Base-by-base conservation (phyloP, 176 grass and related monocot species). In the Triticum turgidum region DNA sequence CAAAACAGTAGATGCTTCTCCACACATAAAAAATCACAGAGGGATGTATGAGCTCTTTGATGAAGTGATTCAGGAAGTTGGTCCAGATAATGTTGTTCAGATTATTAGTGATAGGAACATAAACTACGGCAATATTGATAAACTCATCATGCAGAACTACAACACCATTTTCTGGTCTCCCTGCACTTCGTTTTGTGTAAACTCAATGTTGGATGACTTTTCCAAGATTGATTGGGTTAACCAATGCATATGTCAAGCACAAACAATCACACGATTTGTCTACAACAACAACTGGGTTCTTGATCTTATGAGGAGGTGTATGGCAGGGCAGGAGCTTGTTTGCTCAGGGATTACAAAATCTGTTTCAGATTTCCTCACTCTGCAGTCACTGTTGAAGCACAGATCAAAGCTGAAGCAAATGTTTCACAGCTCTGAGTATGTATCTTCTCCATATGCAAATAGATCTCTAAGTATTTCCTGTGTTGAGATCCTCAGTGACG, bases 191-290 rank as follows among this genome's bases (percentile, higher is more conserved):
- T 88, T 83, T 72, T 98, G 96, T 85, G 24, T 98, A 30, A 95
- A 98, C 80, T 91, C 91, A 34, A 94, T 95, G 84, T 81, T 98
- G 78, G 93, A 98, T 56, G 93, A 95, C 15, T 98, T 98, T 22
- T 94, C 93, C 73, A 98, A 91, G 83, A 90, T 95, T 44, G 96
- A 95, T 80, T 98, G 96, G 96, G 96, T 95, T 63, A 95, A 86
- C 84, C 85, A 85, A 80, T 95, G 93, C 78, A 94, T 98, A 77
- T 86, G 88, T 72, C 96, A 95, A 83, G 93, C 93, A 38, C 96
- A 95, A 65, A 88, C 82, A 76, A 77, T 98, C 64, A 98, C 96
- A 65, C 86, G 87, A 88, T 98, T 96, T 83, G 89, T 96, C 66
- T 98, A 96, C 83, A 96, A 98, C 61, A 89, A 94, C 64, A 84